Conservation (phyloP, 768 basidiomycete genomes). For the Hysterangium stoloniferum region DNA sequence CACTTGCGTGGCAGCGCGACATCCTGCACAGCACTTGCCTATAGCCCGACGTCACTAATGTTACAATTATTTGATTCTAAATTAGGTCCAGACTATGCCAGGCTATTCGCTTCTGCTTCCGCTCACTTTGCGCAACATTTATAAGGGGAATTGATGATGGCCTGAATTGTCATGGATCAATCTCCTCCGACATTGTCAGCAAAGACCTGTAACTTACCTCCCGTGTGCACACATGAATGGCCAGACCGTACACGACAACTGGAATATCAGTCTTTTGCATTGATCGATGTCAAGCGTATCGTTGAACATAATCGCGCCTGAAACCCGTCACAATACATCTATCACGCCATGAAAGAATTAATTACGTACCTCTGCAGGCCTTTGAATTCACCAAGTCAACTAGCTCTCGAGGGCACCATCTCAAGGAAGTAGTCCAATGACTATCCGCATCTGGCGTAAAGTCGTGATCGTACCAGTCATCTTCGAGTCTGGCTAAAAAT, state of each 20-base stretch:
- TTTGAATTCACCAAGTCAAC: slow-evolving; percentile 88
- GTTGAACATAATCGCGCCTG: slow-evolving; percentile 98
- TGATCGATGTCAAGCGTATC: slow-evolving; percentile 63
- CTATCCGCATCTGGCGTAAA: slow-evolving; percentile 5
- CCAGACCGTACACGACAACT: slow-evolving; percentile 64
- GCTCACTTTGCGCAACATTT: slow-evolving; percentile 18
- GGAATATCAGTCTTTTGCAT: slow-evolving; percentile 57
- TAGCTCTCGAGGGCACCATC: slow-evolving; percentile 77
- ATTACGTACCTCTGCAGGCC: slow-evolving; percentile 78
- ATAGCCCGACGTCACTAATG: too few relatives aligned
- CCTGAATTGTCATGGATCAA: slow-evolving; percentile 21
- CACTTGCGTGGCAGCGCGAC: too few relatives aligned
- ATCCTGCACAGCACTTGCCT: too few relatives aligned
- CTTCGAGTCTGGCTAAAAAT: slow-evolving; percentile 55
- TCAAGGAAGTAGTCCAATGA: slow-evolving; percentile 62
- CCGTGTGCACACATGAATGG: slow-evolving; percentile 98
- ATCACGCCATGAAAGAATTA: background rate
- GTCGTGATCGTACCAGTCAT: slow-evolving; percentile 22
- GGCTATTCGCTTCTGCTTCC: background rate
- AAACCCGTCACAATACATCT: slow-evolving; percentile 5
- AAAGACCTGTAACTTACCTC: slow-evolving; percentile 36
- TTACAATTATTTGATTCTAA: too few relatives aligned
- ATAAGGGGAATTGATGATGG: slow-evolving; percentile 50
- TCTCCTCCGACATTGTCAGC: background rate
- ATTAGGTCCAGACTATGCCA: slow-evolving; percentile 6